These are phyloP conservation scores for Fusarium abutilonis DNA, from an alignment of 2,329 filamentous ascomycete species.

Conservation along the genomic window DNA sequence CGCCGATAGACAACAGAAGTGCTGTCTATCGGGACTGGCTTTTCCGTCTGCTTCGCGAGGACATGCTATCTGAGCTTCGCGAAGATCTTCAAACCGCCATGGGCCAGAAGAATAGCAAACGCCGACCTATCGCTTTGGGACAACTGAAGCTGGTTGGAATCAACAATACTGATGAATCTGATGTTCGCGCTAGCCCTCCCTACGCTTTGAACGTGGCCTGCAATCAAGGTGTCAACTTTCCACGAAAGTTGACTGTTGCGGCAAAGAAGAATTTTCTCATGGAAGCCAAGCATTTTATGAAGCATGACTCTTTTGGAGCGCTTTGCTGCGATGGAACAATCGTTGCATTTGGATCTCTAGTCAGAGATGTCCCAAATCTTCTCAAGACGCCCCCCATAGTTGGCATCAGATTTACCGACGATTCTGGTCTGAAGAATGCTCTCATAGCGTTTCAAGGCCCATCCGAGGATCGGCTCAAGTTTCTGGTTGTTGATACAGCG, in stretches of 20 bases:
- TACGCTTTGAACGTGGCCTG: slow-evolving; percentile 55
- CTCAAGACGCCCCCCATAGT: slow-evolving; percentile 56
- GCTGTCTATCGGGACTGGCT: slow-evolving; percentile 72
- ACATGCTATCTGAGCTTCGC: slow-evolving; percentile 73
- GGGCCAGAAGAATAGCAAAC: slow-evolving; percentile 59
- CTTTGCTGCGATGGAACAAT: slow-evolving; percentile 62
- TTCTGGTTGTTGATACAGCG: slow-evolving; percentile 70
- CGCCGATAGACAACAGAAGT: slow-evolving; percentile 50
- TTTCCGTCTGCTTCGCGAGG: slow-evolving; percentile 76
- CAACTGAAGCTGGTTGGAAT: slow-evolving; percentile 53
- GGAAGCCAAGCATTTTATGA: slow-evolving; percentile 61
- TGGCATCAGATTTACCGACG: slow-evolving; percentile 61
- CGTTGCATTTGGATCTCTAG: slow-evolving; percentile 68
- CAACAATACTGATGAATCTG: slow-evolving; percentile 46
- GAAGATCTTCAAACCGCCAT: slow-evolving; percentile 65
- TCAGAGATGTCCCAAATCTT: slow-evolving; percentile 62
- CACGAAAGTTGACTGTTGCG: slow-evolving; percentile 46
- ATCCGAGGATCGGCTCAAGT: slow-evolving; percentile 47
- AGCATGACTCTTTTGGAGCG: slow-evolving; percentile 70
- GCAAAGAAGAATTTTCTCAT: slow-evolving; percentile 57
- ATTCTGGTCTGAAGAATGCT: slow-evolving; percentile 56
- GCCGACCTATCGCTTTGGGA: slow-evolving; percentile 52
- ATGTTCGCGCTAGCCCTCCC: slow-evolving; percentile 36
- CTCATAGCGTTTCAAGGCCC: slow-evolving; percentile 56
- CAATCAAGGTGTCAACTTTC: slow-evolving; percentile 56